These are phyloP conservation scores for Picea sitchensis DNA, from an alignment of 75 land plant genomes.

Conservation along the genomic window DNA sequence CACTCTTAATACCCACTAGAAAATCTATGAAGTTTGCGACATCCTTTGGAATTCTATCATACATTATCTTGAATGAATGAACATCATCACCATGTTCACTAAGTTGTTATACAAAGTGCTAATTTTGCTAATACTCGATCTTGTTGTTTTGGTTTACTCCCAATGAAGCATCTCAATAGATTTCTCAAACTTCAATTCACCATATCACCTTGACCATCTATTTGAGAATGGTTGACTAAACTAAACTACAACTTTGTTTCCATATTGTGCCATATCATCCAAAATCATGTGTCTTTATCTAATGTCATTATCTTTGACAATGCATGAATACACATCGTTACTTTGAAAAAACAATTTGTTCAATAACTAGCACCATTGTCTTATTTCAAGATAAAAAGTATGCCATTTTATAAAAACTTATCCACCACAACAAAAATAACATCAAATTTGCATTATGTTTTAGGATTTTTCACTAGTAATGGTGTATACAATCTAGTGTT, in stretches of 20 bases:
- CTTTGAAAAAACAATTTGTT: not conserved
- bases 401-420: not conserved
- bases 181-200: not conserved
- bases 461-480: too few relatives aligned
- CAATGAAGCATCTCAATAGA: not conserved
- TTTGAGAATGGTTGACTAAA: not conserved
- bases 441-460: not conserved
- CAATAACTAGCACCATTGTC: not conserved
- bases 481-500: too few relatives aligned
- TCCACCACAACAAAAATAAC: not conserved
- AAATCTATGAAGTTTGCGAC: not conserved
- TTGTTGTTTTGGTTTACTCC: not conserved
- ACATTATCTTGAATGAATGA: not conserved
- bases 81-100: not conserved
- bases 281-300: not conserved
- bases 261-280: not conserved
- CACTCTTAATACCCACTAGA: too few relatives aligned
- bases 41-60: not conserved
- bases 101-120: not conserved
- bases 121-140: not conserved
- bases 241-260: not conserved
- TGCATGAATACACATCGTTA: not conserved
- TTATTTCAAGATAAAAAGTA: not conserved
- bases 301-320: not conserved
- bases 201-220: not conserved